phyloP scores from a whole-genome alignment of 1,139 yeast genomes.

The Saccharomyces hybrid region DNA sequence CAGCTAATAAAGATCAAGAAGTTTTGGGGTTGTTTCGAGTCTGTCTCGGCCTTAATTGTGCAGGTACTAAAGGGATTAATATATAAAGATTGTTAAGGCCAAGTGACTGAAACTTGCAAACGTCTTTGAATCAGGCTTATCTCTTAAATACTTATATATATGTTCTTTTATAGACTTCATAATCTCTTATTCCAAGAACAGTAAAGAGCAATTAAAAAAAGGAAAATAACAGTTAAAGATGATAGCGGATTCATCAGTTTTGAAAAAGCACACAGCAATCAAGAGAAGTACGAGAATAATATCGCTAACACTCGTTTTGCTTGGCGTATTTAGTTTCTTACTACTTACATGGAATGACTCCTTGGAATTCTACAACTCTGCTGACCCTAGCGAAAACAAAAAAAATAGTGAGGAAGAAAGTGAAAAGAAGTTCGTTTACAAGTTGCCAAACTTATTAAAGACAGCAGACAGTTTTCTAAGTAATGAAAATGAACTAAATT shows the following conservation, averaged over 20 bases:
- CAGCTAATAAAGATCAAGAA: background rate
- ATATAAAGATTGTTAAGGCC: background rate
- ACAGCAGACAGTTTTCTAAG: background rate
- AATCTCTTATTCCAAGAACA: background rate
- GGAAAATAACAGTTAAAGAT: background rate
- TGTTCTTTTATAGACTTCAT: background rate
- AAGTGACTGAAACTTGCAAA: background rate
- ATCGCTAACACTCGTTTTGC: background rate
- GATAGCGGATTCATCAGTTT: background rate
- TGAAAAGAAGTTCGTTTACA: background rate
- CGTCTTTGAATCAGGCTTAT: background rate
- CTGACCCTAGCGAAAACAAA: background rate
- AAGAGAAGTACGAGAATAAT: constrained; percentile 1
- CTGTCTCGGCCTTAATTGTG: background rate
- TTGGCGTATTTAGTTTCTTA: background rate
- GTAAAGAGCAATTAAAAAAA: background rate
- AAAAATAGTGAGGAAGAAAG: background rate
- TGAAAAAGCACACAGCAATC: background rate
- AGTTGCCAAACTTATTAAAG: background rate
- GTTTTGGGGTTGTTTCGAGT: background rate
- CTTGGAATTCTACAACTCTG: background rate
- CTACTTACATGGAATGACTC: background rate
- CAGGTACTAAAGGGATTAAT: background rate
- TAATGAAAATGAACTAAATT: background rate
- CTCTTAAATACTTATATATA: background rate